Percentiles rank a stretch among this genome's conserved stretches.
Evolutionary conservation across 495 filamentous ascomycete genomes (phyloP).

Genomic region (Penicillium verhagenii): DNA sequence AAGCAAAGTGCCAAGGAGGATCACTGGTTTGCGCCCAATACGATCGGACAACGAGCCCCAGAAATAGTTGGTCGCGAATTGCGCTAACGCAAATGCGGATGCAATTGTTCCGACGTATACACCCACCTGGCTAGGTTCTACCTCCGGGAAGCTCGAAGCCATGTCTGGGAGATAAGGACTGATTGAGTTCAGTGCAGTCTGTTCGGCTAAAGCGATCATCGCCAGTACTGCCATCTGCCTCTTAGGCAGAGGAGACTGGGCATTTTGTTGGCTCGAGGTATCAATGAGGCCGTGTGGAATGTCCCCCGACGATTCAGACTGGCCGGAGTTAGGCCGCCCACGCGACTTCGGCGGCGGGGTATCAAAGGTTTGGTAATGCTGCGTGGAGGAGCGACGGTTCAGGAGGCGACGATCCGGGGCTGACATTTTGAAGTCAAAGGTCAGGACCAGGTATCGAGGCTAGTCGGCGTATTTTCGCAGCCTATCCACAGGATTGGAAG

Average conservation of each 20-base stretch:
- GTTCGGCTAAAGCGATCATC: conserved; percentile 85
- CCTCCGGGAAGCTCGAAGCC: conserved; percentile 80
- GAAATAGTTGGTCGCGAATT: conserved; percentile 86
- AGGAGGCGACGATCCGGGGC: conserved; percentile 39
- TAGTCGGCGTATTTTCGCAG: neutral
- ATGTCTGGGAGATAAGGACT: conserved; percentile 95
- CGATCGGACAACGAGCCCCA: conserved; percentile 92
- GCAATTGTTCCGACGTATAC: conserved; percentile 89
- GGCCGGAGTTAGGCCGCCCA: conserved; percentile 56
- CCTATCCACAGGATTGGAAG: conserved; percentile 12
- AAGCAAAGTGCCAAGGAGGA: conserved; percentile 79
- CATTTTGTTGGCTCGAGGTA: conserved; percentile 21
- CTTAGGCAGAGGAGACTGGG: conserved; percentile 70
- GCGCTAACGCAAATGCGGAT: conserved; percentile 86
- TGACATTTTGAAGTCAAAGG: conserved; percentile 27
- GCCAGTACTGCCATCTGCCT: conserved; percentile 82
- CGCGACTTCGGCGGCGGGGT: conserved; percentile 83
- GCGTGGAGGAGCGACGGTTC: conserved; percentile 63
- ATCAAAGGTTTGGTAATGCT: conserved; percentile 93
- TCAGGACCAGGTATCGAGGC: neutral
- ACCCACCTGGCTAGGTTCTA: conserved; percentile 67
- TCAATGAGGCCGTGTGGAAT: conserved; percentile 25
- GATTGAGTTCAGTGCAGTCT: conserved; percentile 95
- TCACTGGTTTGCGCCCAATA: conserved; percentile 89
- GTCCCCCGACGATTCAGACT: conserved; percentile 43